Base-by-base conservation (phyloP, 2,329 filamentous ascomycete genomes). In the Penicillium sp. region DNA sequence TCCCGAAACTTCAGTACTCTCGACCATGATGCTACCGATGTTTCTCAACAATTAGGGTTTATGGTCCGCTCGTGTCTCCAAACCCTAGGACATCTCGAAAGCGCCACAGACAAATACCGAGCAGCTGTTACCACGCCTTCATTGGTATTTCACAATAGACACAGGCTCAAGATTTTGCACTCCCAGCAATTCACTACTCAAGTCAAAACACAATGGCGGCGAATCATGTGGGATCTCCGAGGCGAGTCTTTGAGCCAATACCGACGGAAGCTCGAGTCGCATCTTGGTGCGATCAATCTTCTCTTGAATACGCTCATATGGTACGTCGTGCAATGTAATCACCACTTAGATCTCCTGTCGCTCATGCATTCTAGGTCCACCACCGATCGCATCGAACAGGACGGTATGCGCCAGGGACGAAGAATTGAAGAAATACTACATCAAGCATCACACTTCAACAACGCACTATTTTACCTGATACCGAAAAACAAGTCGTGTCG, bases 321-420 rank as follows among this genome's bases (percentile, higher is more conserved):
- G 50, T 54, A 5, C 11, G 44, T 31, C 13, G 5, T 15, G 1
- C 13, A 19, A 16, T 10, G 3, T 16, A 3, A 9, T n/a, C 19
- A 8, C 4, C 16, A 15, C 5, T 3, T 21, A 8, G 3, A 27
- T 25, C 2, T 21, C 23, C 7, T 25, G 6, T 49, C 23, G 34
- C 29, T 27, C 5, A 36, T 29, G 8, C 5, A n/a, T 49, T 36
- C 9, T 15, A 57, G 49, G 44, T 45, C 55, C 13, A 15, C 50
- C 19, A 38, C 50, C 9, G 39, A 53, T 44, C 55, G 50, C n/a
- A 57, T 57, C 9, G 55, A 49, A 33, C n/a, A 53, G 25, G 21
- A 44, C 2, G 19, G 38, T 13, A 38, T 44, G 19, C 43, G n/a
- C 8, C 48, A 48, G 21, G 36, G 33, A 7, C 23, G 33, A n/a